Base-by-base conservation (phyloP, 1,284 basidiomycete genomes). In the Hymenochaete sp. region DNA sequence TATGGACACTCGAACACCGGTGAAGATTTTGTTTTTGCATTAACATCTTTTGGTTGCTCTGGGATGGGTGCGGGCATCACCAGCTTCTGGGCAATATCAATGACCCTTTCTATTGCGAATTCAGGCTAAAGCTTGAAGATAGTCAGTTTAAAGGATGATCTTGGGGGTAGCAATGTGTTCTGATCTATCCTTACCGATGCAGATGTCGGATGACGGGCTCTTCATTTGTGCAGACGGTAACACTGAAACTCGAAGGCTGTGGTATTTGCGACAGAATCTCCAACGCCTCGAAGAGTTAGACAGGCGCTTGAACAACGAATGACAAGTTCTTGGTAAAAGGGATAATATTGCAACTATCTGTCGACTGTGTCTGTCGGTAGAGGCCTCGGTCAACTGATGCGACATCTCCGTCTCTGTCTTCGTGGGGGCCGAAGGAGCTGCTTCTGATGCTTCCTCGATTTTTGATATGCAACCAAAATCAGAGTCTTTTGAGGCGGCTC, bases 391-490 rank as follows among this genome's bases (percentile, higher is more conserved):
- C 22, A 67, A 71, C 45, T 69, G 52, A 31, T 60, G 60, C 9
- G 53, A 37, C 9, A 32, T 65, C 46, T 63, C 64, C 6, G 65
- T n/a, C n/a, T n/a, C n/a, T n/a, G n/a, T 68, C 21, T 69, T 57
- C 24, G 67, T 71, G 42, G 68, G 49, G 35, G 58, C 61, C 9
- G 32, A 38, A 61, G 49, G 58, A 18, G 44, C 35, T 16, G 32
- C 21, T 26, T 49, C 51, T 56, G 14, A 1, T 75, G 82, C 53
- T n/a, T n/a, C n/a, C 18, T 64, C 63, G 41, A 70, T 36, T 11
- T 56, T 56, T 19, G 45, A 44, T 64, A 82, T 82, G 53, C 75
- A 79, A 13, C 67, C 76, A 42, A 74, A 71, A 45, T 87, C 82
- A 10, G 63, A 68, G 72, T 77, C 58, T 79, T 74, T 37, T 57